Evolutionary conservation across 2,329 filamentous ascomycete species (phyloP).

Genomic region (Paramyrothecium roridum): DNA sequence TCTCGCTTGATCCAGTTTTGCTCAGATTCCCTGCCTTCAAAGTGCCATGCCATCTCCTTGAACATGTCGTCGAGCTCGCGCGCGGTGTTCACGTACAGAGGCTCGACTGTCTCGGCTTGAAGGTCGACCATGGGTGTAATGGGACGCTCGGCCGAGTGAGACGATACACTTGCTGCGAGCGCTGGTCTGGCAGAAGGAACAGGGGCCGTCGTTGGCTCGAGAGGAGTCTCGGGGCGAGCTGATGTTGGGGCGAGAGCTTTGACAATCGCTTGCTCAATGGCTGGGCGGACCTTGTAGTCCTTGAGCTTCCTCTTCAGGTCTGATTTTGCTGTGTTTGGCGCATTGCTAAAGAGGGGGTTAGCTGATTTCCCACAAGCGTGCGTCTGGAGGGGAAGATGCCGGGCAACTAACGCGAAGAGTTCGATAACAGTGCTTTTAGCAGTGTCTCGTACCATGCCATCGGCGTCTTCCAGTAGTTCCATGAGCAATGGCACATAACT

Average conservation of each 20-base stretch:
- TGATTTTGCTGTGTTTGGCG: conserved; percentile 78
- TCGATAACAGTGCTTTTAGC: conserved; percentile 83
- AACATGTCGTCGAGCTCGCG: conserved; percentile 87
- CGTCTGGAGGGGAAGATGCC: background rate
- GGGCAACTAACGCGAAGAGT: conserved; percentile 65
- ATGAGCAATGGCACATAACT: conserved; percentile 80
- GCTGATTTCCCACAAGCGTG: background rate
- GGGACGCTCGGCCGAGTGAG: conserved; percentile 47
- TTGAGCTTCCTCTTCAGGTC: conserved; percentile 86
- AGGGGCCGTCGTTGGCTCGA: conserved; percentile 34
- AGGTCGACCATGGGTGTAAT: conserved; percentile 61
- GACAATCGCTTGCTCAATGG: conserved; percentile 79
- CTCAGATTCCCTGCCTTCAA: conserved; percentile 87
- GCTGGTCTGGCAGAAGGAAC: conserved; percentile 32
- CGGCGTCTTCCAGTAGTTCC: conserved; percentile 84
- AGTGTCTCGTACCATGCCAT: conserved; percentile 79
- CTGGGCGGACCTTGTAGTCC: conserved; percentile 79
- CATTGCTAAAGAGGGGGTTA: conserved; percentile 49
- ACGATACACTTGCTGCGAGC: conserved; percentile 51
- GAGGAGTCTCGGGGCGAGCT: conserved; percentile 37
- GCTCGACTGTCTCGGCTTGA: conserved; percentile 69
- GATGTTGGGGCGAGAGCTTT: conserved; percentile 62
- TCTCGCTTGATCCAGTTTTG: conserved; percentile 89
- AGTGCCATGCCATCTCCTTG: conserved; percentile 73
- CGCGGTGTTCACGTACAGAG: conserved; percentile 77